Percentiles rank a stretch among this genome's conserved stretches.
Conservation (phyloP, 1,139 yeast species). For the Pichia sp. region DNA sequence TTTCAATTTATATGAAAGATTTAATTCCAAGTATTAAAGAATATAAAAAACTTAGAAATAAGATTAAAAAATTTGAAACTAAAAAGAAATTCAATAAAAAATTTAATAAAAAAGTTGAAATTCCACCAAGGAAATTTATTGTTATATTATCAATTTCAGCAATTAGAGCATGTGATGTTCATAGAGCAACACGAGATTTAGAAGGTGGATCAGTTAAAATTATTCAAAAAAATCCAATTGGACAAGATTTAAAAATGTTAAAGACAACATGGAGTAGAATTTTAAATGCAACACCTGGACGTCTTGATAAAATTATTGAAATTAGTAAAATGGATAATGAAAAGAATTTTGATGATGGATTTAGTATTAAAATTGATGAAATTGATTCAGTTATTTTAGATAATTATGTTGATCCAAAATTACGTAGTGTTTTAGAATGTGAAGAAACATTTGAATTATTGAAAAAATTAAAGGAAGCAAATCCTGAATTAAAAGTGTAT, state of each 20-base stretch:
- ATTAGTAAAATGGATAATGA: constrained; percentile 30
- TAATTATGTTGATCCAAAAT: constrained; percentile 56
- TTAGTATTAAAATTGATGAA: constrained; percentile 38
- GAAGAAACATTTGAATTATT: constrained; percentile 41
- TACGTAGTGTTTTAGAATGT: constrained; percentile 59
- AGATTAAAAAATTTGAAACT: constrained; percentile 26
- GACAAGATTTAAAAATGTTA: constrained; percentile 50
- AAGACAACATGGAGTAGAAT: constrained; percentile 45
- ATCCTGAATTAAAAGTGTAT: constrained; percentile 42
- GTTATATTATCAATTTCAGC: constrained; percentile 66
- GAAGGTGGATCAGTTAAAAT: constrained; percentile 56
- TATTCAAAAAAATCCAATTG: constrained; percentile 59
- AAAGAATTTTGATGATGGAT: constrained; percentile 3
- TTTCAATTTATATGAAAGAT: constrained; percentile 29
- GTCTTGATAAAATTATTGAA: constrained; percentile 47
- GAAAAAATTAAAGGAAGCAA: constrained; percentile 34
- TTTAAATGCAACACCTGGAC: constrained; percentile 61
- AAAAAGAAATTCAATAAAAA: constrained; percentile 25
- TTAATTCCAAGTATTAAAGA: constrained; percentile 26
- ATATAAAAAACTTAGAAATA: constrained; percentile 27
- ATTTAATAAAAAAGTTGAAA: constrained; percentile 14
- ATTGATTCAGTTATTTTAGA: constrained; percentile 57
- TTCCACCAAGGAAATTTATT: constrained; percentile 39
- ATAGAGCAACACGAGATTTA: constrained; percentile 51
- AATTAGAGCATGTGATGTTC: constrained; percentile 65